These are phyloP conservation scores for Setomelanomma holmii DNA, from an alignment of 2,329 filamentous ascomycete species.

Conservation along the genomic window DNA sequence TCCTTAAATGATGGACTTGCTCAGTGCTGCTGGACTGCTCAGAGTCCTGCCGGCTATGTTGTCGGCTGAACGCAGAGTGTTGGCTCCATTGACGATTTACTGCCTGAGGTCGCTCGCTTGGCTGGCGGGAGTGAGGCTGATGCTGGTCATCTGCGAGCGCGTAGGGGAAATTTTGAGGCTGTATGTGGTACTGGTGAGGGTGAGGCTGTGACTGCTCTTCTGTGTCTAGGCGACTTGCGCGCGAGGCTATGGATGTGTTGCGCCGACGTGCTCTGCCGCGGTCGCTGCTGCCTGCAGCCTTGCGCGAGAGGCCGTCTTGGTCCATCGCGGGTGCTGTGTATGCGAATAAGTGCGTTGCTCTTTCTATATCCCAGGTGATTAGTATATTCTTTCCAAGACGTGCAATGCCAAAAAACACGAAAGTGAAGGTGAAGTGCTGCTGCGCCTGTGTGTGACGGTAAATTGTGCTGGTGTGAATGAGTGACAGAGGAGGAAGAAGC, in stretches of 20 bases:
- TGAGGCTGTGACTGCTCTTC: not conserved
- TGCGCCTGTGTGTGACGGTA: not conserved
- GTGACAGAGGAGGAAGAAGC: not conserved
- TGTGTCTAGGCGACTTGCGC: not conserved
- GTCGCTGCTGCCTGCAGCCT: conserved; percentile 15
- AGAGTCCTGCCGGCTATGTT: not conserved
- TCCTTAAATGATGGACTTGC: not conserved
- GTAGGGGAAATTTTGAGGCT: not conserved
- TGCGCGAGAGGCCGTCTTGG: not conserved
- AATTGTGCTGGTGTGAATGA: not conserved
- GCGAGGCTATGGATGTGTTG: not conserved
- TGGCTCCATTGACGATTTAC: not conserved
- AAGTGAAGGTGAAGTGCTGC: not conserved
- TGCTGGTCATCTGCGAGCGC: not conserved
- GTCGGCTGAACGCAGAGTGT: not conserved
- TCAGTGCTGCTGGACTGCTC: not conserved
- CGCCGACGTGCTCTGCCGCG: not conserved
- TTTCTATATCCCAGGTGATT: not conserved
- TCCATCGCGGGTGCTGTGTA: not conserved
- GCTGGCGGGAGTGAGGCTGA: not conserved
- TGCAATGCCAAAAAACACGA: not conserved
- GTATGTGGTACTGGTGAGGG: not conserved
- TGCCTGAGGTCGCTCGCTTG: not conserved
- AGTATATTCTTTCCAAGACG: not conserved
- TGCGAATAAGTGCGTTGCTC: not conserved